Conservation (phyloP, 352 stramenopile genomes). For the Thraustotheca clavata region DNA sequence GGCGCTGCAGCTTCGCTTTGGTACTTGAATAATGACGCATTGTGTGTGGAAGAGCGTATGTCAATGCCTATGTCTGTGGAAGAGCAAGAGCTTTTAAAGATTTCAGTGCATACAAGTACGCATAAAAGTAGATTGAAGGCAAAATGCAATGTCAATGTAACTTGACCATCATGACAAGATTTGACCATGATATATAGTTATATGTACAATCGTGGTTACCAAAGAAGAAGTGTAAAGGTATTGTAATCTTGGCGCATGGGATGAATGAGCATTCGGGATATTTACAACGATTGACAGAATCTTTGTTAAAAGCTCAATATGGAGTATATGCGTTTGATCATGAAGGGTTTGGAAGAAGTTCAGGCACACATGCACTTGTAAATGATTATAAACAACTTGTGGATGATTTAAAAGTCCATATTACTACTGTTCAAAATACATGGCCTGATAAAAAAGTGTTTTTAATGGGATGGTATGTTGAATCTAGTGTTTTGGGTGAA, state of each 20-base stretch:
- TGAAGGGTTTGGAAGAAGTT: conserved; percentile 18
- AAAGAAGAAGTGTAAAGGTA: neutral
- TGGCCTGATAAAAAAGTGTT: conserved; percentile 14
- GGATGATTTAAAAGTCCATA: conserved; percentile 9
- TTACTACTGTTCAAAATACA: neutral
- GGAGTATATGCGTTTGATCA: conserved; percentile 12
- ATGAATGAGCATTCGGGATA: conserved; percentile 19
- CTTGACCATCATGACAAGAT: too few species aligned
- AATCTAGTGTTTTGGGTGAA: neutral
- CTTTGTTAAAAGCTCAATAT: neutral
- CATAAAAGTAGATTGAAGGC: neutral
- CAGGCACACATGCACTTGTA: conserved; percentile 8
- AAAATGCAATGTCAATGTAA: neutral
- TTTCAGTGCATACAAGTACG: neutral
- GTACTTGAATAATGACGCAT: too few species aligned
- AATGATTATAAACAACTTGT: neutral
- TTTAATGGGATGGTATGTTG: conserved; percentile 11
- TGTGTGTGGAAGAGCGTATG: neutral
- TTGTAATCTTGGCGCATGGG: conserved; percentile 15
- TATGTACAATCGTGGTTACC: conserved; percentile 17
- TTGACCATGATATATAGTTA: too few species aligned
- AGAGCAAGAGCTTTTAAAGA: neutral
- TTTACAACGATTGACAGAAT: neutral
- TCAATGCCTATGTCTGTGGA: neutral
- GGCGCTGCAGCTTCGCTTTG: too few species aligned